phyloP scores from a whole-genome alignment of 78 protist species.

The Neovahlkampfia damariscottae region DNA sequence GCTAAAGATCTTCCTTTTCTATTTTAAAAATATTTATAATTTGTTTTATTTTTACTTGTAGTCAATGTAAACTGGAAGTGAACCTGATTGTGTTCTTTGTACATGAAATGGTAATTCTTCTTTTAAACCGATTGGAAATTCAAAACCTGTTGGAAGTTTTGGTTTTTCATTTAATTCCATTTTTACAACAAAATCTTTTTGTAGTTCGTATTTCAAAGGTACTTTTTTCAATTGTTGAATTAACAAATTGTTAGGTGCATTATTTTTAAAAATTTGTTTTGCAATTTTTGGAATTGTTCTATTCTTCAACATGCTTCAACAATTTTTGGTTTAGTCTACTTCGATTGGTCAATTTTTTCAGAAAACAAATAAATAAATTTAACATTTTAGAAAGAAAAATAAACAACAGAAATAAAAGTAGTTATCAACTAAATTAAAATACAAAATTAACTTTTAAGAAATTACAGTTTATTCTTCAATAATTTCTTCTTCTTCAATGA shows the following conservation, averaged over 20 bases:
- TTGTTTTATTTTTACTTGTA: not conserved
- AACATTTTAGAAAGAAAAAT: too few species aligned
- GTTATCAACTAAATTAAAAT: not conserved
- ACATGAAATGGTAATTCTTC: not conserved
- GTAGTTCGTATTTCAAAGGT: not conserved
- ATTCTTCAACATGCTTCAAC: too few species aligned
- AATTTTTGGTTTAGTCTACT: too few species aligned
- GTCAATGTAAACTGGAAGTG: not conserved
- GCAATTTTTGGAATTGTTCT: too few species aligned
- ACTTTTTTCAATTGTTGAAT: too few species aligned
- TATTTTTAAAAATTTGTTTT: too few species aligned
- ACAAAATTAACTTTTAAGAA: not conserved
- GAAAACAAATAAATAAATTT: too few species aligned
- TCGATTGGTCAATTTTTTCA: too few species aligned
- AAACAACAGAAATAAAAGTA: too few species aligned
- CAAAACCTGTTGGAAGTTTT: not conserved
- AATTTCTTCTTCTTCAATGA: conserved; percentile 31
- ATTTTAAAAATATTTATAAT: not conserved
- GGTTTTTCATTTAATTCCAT: not conserved
- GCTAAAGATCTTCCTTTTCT: not conserved
- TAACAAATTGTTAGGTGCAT: too few species aligned
- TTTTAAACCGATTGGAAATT: not conserved
- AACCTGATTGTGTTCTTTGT: not conserved
- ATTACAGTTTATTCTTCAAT: conserved; percentile 7
- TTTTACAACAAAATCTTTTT: not conserved